A percentile compares a stretch with the other conserved stretches of the same genome.
Evolutionary conservation across 1,284 basidiomycete genomes (phyloP).

Genomic region (Malassezia brasiliensis): DNA sequence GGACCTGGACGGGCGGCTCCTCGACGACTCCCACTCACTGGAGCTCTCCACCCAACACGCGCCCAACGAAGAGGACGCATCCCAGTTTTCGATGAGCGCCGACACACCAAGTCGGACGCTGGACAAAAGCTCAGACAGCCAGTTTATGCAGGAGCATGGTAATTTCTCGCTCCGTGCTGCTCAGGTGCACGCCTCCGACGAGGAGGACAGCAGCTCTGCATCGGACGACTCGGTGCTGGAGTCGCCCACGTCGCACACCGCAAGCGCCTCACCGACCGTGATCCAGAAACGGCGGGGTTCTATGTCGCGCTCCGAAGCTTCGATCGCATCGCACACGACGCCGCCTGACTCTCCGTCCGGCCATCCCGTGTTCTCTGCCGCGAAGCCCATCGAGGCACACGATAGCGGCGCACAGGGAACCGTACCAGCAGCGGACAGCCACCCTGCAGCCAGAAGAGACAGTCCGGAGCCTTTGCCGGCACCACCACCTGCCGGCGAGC

Average conservation of each 20-base stretch:
- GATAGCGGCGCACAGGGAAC: too few relatives aligned
- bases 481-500: too few relatives aligned
- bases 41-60: neutral
- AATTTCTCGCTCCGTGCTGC: neutral
- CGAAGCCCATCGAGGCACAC: neutral
- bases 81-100: neutral
- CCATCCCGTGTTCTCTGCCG: neutral
- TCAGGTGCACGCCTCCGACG: neutral
- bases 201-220: neutral
- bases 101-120: neutral
- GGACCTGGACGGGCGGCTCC: slow-evolving; percentile 1
- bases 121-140: neutral
- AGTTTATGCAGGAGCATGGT: slow-evolving; percentile 1
- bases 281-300: neutral
- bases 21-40: slow-evolving; percentile 11
- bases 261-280: neutral
- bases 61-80: neutral
- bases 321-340: neutral
- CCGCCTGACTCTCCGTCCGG: neutral
- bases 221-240: slow-evolving; percentile 5
- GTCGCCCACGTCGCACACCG: slow-evolving; percentile 8
- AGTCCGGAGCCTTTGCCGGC: too few relatives aligned
- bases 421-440: too few relatives aligned
- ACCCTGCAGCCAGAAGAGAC: too few relatives aligned
- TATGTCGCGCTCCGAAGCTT: neutral